Evolutionary conservation across 164 flowering plant species (phyloP), one percentile per base, ranked within the genome.

Genomic region (Umbilicus rupestris): DNA sequence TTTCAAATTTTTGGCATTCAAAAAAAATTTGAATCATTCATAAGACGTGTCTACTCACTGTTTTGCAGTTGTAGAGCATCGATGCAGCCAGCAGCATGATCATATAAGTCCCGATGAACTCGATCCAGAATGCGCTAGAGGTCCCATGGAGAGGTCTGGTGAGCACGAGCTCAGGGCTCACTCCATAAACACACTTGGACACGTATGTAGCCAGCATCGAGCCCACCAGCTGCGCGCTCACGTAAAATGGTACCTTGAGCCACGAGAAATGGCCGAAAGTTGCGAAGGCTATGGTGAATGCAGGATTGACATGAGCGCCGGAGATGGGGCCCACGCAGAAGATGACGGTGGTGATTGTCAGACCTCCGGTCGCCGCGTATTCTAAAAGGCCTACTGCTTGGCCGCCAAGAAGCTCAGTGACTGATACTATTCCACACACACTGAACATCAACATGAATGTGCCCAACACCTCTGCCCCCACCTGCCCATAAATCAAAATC

Each of bases 251-350:
- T 68, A 89, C 97, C 90, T 68, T 78, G 63, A 73, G 70, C 95
- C 93, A 88, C 19, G 93, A 90, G 64, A 87, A 84, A 10, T 78
- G 78, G 37, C 92, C 88, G 39, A 75, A 72, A 24, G 72, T 58
- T 14, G 96, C 96, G 49, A 80, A 84, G 33, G 93, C 86, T 0
- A 90, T 49, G 0, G 95, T 88, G 64, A 88, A 74, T 9, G 96
- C 82, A 20, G 98, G 98, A 67, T 92, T 90, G 35, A 85, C 80
- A 73, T 90, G 96, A 2, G 91, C 94, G 31, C 90, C 92, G 1
- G 98, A 92, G 64, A 90, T 88, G n/a, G 77, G 68, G 1, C 90
- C 96, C 17, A 87, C 64, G 1, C 85, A 67, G 82, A 79, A 84
- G 31, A 87, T 74, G 20, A 90, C 44, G 1, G 88, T 75, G 0